Percentiles rank a stretch among this genome's conserved stretches.
phyloP scores from a whole-genome alignment of 1,284 basidiomycete species.

The Bjerkandera adusta region DNA sequence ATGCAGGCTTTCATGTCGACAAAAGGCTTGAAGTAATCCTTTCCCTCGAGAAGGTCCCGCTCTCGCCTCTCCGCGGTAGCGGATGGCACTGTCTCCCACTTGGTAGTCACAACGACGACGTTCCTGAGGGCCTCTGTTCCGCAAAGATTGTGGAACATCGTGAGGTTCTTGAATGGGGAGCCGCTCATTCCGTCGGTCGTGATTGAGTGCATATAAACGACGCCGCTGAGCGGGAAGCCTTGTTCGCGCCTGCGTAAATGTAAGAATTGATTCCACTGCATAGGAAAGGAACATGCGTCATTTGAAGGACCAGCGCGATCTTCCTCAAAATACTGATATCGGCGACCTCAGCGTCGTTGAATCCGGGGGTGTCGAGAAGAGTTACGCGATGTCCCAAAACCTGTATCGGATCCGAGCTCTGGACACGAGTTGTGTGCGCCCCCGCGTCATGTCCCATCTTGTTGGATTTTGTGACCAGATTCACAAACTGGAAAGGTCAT shows the following conservation, averaged over 20 bases:
- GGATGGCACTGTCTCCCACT: no score
- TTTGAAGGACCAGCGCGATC: conserved; percentile 21
- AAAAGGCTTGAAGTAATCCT: conserved; percentile 12
- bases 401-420: no score
- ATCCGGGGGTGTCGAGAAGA: conserved; percentile 37
- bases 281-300: neutral
- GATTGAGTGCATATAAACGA: conserved; percentile 55
- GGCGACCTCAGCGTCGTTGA: conserved; percentile 36
- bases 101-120: conserved; percentile 49
- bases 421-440: no score
- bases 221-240: conserved; percentile 39
- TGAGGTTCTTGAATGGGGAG: conserved; percentile 46
- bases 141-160: conserved; percentile 47
- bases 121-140: conserved; percentile 45
- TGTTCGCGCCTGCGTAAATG: conserved; percentile 31
- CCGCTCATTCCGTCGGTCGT: conserved; percentile 49
- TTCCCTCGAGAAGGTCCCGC: conserved; percentile 3
- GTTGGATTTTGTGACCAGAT: no score
- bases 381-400: conserved; percentile 30
- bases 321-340: conserved; percentile 38
- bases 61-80: conserved; percentile 7
- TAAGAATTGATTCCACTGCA: neutral
- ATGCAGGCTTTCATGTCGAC: conserved; percentile 14
- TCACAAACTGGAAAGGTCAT: no score
- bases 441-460: no score